These are phyloP conservation scores for Lactifluus piperatus DNA, from an alignment of 768 basidiomycete genomes.

Conservation along the genomic window DNA sequence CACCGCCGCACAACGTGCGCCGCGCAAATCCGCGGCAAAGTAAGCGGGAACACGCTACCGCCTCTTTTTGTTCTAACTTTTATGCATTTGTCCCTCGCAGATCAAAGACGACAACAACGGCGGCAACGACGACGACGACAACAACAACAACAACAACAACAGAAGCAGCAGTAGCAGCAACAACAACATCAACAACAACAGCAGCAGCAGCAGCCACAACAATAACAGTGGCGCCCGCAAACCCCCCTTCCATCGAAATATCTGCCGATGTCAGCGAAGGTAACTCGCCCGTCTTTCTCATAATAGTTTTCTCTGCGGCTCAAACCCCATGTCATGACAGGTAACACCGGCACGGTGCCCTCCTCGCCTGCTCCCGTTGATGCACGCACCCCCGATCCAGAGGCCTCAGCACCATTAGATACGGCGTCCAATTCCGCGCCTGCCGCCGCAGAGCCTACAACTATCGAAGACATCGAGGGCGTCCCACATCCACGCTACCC, in stretches of 20 bases:
- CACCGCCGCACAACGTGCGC: slow-evolving; percentile 24
- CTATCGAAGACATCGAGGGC: slow-evolving; percentile 40
- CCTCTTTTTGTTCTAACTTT: background rate
- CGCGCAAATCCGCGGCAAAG: slow-evolving; percentile 27
- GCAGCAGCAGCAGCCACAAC: background rate
- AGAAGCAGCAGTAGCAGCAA: background rate
- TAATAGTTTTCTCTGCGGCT: background rate
- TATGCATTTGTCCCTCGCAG: background rate
- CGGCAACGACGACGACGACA: background rate
- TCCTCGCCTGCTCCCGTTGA: slow-evolving; percentile 16
- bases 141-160: background rate
- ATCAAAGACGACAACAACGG: background rate
- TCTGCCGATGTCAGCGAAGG: slow-evolving; percentile 12
- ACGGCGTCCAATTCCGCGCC: background rate
- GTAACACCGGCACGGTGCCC: slow-evolving; percentile 20
- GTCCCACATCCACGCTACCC: slow-evolving; percentile 66
- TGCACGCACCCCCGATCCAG: slow-evolving; percentile 12
- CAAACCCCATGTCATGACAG: slow-evolving; percentile 1
- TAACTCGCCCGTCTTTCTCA: background rate
- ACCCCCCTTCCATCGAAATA: background rate
- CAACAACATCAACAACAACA: background rate
- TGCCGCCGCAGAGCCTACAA: background rate
- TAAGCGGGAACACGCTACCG: slow-evolving; percentile 6
- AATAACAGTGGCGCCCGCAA: background rate
- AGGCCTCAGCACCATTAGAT: background rate